Percentiles rank a stretch among this genome's conserved stretches.
phyloP scores from a whole-genome alignment of 1,139 yeast species.

The Suhomyces bokatorum region DNA sequence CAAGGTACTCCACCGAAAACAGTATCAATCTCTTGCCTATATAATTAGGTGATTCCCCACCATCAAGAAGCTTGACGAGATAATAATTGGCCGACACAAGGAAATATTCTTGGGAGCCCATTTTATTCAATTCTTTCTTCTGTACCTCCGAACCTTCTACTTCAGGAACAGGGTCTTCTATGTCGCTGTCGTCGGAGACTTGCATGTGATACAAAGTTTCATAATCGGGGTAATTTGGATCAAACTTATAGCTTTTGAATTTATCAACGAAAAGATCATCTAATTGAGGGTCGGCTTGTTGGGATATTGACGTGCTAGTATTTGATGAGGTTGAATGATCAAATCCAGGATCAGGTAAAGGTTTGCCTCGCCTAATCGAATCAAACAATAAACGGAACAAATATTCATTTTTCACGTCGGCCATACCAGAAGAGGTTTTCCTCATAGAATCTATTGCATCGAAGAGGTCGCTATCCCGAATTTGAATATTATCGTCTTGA shows the following conservation, averaged over 20 bases:
- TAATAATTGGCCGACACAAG: constrained; percentile 6
- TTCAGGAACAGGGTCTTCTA: constrained; percentile 12
- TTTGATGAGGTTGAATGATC: background rate
- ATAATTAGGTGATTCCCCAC: constrained; percentile 31
- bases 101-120: background rate
- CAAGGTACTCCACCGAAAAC: constrained; percentile 23
- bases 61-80: constrained; percentile 19
- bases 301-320: too few relatives aligned
- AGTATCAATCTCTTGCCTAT: constrained; percentile 31
- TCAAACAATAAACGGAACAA: constrained; percentile 16
- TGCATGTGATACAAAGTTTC: constrained; percentile 25
- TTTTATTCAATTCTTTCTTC: background rate
- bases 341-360: background rate
- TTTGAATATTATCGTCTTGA: background rate
- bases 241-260: constrained; percentile 10
- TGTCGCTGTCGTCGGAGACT: constrained; percentile 38
- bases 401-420: constrained; percentile 14
- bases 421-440: constrained; percentile 16
- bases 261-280: constrained; percentile 15
- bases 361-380: constrained; percentile 11
- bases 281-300: background rate
- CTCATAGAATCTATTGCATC: constrained; percentile 13
- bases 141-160: background rate
- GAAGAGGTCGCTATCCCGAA: background rate
- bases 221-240: constrained; percentile 2